A percentile compares a stretch with the other conserved stretches of the same genome.
Evolutionary conservation across 352 stramenopile genomes (phyloP).

Genomic region (Pseudoperonospora humuli): DNA sequence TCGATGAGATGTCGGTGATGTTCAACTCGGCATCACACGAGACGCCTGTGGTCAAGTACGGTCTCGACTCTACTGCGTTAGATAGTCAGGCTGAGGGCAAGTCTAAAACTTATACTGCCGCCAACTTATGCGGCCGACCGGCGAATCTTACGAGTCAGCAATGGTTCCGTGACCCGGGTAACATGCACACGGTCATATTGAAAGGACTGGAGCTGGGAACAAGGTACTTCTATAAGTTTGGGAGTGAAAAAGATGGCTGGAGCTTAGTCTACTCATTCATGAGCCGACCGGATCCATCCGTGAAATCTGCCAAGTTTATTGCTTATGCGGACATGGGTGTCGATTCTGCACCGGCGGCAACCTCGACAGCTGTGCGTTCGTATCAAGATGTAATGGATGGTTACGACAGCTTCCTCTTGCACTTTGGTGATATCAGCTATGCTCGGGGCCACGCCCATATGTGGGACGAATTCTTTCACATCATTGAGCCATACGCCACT

Average conservation of each 20-base stretch:
- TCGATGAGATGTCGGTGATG: slow-evolving; percentile 71
- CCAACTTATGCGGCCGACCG: slow-evolving; percentile 54
- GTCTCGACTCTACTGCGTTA: slow-evolving; percentile 22
- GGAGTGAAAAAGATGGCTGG: slow-evolving; percentile 68
- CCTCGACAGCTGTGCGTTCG: slow-evolving; percentile 50
- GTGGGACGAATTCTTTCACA: slow-evolving; percentile 72
- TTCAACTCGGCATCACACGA: slow-evolving; percentile 62
- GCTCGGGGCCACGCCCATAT: slow-evolving; percentile 44
- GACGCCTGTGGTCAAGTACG: slow-evolving; percentile 44
- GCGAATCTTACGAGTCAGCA: slow-evolving; percentile 55
- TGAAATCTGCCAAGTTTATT: slow-evolving; percentile 60
- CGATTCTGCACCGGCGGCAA: slow-evolving; percentile 43
- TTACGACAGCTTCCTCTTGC: slow-evolving; percentile 67
- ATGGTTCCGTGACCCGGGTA: slow-evolving; percentile 68
- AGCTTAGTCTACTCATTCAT: slow-evolving; percentile 59
- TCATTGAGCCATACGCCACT: slow-evolving; percentile 61
- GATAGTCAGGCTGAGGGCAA: slow-evolving; percentile 23
- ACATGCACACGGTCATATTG: slow-evolving; percentile 76
- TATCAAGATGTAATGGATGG: slow-evolving; percentile 56
- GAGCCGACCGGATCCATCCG: slow-evolving; percentile 24
- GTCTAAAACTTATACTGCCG: slow-evolving; percentile 56
- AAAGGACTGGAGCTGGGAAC: slow-evolving; percentile 27
- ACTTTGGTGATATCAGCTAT: slow-evolving; percentile 77
- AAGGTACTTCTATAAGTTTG: slow-evolving; percentile 75
- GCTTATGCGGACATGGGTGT: slow-evolving; percentile 81